phyloP scores from a whole-genome alignment of 345 rosid species.

The Salix udensis region DNA sequence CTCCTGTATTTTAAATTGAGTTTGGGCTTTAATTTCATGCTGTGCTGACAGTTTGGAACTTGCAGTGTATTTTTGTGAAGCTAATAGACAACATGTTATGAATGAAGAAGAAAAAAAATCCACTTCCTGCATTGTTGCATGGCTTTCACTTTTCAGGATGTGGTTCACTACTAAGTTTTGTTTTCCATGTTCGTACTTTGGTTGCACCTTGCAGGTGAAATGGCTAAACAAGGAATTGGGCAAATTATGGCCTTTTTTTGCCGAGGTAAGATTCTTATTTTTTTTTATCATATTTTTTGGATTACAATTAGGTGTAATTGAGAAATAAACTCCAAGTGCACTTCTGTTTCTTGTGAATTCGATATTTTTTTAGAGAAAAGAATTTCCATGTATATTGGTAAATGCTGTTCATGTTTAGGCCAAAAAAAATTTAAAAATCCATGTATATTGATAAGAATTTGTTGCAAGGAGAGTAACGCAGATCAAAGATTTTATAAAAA shows the following conservation, averaged over 20 bases:
- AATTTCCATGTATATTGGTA: background rate
- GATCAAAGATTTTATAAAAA: background rate
- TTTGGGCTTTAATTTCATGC: background rate
- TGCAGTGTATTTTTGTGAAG: background rate
- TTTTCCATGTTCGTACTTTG: background rate
- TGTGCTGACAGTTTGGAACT: background rate
- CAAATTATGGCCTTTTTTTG: conserved; percentile 95
- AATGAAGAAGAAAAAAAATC: background rate
- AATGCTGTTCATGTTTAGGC: background rate
- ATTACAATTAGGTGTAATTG: conserved; percentile 7
- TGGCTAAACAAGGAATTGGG: conserved; percentile 93
- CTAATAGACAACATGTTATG: background rate
- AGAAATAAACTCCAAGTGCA: background rate
- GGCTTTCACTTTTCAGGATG: background rate
- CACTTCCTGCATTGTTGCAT: background rate
- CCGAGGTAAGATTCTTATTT: conserved; percentile 62
- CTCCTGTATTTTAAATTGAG: background rate
- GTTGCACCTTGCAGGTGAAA: conserved; percentile 64
- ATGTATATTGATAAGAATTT: background rate
- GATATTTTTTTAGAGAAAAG: too few relatives aligned
- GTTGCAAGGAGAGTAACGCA: background rate
- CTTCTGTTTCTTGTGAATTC: background rate
- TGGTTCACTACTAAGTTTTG: background rate
- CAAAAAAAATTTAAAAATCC: background rate
- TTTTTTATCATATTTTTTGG: conserved; percentile 3